Percentiles rank a stretch among this genome's conserved stretches.
phyloP scores from a whole-genome alignment of 2,329 filamentous ascomycete species.

The Ophiostoma novo-ulmi region DNA sequence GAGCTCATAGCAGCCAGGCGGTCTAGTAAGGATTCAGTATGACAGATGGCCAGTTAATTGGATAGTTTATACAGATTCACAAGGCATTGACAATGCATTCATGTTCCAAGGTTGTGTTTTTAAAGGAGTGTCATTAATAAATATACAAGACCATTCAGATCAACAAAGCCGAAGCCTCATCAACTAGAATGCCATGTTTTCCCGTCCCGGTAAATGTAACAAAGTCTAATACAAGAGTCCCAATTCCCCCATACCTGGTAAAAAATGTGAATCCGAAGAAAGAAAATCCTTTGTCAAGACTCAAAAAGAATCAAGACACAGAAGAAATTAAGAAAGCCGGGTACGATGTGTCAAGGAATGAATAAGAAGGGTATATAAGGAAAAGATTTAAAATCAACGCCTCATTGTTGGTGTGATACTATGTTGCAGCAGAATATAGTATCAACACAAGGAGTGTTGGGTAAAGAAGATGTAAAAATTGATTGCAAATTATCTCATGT shows the following conservation, averaged over 20 bases:
- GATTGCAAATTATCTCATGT: neutral
- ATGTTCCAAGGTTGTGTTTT: neutral
- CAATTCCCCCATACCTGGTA: neutral
- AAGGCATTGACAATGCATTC: neutral
- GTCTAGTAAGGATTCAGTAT: too few relatives aligned
- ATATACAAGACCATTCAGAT: neutral
- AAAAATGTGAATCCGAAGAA: neutral
- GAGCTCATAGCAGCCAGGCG: too few relatives aligned
- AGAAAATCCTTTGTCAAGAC: neutral
- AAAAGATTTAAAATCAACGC: neutral
- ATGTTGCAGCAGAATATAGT: neutral
- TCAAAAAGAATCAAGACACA: neutral
- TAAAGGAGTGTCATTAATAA: constrained; percentile 2
- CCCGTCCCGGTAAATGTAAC: neutral
- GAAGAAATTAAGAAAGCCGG: constrained; percentile 7
- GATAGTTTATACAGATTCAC: too few relatives aligned
- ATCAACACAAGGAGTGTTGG: neutral
- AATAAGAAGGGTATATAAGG: constrained; percentile 24
- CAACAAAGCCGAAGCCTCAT: neutral
- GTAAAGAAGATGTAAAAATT: neutral
- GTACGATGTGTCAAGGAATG: constrained; percentile 17
- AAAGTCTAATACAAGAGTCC: neutral
- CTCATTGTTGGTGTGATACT: neutral
- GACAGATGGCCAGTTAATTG: too few relatives aligned
- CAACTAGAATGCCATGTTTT: neutral